Evolutionary conservation across 371 early-diverging fungal species (phyloP), one percentile per base, ranked within the genome.

Genomic region (Chytridium lagenaria): DNA sequence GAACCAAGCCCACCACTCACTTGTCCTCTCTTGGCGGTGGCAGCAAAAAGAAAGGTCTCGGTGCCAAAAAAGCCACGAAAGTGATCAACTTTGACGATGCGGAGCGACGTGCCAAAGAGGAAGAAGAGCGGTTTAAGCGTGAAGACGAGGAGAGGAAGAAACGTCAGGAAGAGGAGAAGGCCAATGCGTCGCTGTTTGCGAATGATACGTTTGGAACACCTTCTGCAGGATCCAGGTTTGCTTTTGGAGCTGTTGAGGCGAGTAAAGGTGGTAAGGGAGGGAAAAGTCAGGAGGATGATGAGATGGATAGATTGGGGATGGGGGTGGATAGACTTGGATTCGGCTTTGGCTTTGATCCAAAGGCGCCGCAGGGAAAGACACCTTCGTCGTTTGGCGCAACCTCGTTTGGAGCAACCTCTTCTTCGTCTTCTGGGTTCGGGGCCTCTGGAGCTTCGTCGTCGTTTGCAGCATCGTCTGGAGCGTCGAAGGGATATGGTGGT

Each of bases 1-100:
- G 61, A 59, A 61, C 12, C 61, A 15, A 52, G 23, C 38, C 59
- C 70, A 52, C 68, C 55, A 12, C 12, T 26, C 55, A 10, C 55
- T 15, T 23, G 12, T 38, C 44, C 28, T 15, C 57, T 28, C 26
- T 19, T 36, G 28, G 31, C 38, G 26, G 23, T 28, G 67, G 31
- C 22, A 22, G 50, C 12, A 59, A 71, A 30, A 91, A 91, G 77
- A 90, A 91, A 75, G 92, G 91, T 69, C 82, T 94, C 19, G 95
- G 95, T 12, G 91, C 91, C 36, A 92, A 92, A 78, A 92, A 92
- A 70, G 91, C 90, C 52, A 87, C 89, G 34, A 91, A 91, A 37
- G 68, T 73, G 10, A 85, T 90, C 74, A 93, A 92, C 80, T 97
- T 97, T 86, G 98, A 95, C 61, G 95, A 92, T 75, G 95, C 94